These are phyloP conservation scores for Eucalyptus globulus DNA, from an alignment of 345 rosid species.

Conservation along the genomic window DNA sequence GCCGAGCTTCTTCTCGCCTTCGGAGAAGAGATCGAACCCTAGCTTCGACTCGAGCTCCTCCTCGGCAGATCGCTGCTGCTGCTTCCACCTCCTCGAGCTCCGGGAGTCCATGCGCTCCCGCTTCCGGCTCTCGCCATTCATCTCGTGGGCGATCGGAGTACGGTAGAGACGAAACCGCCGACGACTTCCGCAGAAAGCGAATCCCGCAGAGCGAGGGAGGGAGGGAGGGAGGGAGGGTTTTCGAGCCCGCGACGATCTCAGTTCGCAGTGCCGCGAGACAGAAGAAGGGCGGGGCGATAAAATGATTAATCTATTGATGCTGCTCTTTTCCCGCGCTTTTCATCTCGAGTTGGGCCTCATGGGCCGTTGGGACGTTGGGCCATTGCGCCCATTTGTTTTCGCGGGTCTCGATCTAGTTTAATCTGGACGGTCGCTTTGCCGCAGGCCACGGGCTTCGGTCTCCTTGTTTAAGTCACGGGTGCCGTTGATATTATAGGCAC, in stretches of 20 bases:
- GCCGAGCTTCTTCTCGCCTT: constrained; percentile 90
- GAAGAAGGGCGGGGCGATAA: neutral
- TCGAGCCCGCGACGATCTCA: neutral
- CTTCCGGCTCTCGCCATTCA: constrained; percentile 35
- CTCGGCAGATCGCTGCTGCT: constrained; percentile 55
- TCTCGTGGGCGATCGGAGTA: neutral
- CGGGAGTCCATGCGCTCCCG: constrained; percentile 40
- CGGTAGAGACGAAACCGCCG: neutral
- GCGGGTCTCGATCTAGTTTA: neutral
- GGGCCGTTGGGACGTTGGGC: neutral
- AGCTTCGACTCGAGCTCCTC: constrained; percentile 83
- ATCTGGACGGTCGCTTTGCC: neutral
- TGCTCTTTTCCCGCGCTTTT: neutral
- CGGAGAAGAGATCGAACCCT: constrained; percentile 78
- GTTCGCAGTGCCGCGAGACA: neutral
- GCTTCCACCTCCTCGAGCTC: constrained; percentile 54
- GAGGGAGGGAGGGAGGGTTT: neutral
- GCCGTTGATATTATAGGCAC: neutral
- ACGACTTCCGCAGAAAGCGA: neutral
- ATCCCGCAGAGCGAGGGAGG: neutral
- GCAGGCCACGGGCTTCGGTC: constrained; percentile 86
- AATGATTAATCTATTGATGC: neutral
- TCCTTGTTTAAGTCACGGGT: constrained; percentile 34
- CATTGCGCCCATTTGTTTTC: neutral
- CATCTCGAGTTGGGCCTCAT: neutral